phyloP scores from a whole-genome alignment of 306 rosid genomes.

The Begonia loranthoides region DNA sequence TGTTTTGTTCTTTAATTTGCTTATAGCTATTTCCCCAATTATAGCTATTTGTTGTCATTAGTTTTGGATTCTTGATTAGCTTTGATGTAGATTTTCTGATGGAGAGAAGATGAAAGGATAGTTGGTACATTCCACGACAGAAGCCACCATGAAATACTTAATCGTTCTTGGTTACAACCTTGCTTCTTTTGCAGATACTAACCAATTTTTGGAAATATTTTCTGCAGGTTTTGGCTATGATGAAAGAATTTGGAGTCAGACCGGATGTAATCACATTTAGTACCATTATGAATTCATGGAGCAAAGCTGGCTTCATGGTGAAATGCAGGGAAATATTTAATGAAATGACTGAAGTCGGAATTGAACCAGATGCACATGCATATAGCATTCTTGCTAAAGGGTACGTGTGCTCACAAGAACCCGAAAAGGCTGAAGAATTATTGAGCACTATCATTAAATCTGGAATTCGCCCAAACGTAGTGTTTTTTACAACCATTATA shows the following conservation, averaged over 20 bases:
- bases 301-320: conserved; percentile 59
- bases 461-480: conserved; percentile 49
- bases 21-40: no score
- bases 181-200: no score
- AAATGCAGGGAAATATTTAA: conserved; percentile 44
- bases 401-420: conserved; percentile 50
- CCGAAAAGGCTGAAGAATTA: conserved; percentile 53
- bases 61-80: no score
- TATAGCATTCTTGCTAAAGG: conserved; percentile 72
- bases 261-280: conserved; percentile 65
- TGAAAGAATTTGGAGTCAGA: conserved; percentile 43
- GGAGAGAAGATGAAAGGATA: no score
- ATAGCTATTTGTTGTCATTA: no score
- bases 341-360: conserved; percentile 53
- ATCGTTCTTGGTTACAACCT: no score
- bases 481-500: conserved; percentile 48
- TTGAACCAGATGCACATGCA: conserved; percentile 53
- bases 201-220: neutral
- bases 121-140: no score
- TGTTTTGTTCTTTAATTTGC: no score
- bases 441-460: conserved; percentile 28
- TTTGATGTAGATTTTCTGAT: no score
- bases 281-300: conserved; percentile 69
- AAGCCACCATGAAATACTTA: no score
- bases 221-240: conserved; percentile 48